A percentile compares a stretch with the other conserved stretches of the same genome.
phyloP scores from a whole-genome alignment of 2,329 filamentous ascomycete species.

The Aspergillus proliferans region DNA sequence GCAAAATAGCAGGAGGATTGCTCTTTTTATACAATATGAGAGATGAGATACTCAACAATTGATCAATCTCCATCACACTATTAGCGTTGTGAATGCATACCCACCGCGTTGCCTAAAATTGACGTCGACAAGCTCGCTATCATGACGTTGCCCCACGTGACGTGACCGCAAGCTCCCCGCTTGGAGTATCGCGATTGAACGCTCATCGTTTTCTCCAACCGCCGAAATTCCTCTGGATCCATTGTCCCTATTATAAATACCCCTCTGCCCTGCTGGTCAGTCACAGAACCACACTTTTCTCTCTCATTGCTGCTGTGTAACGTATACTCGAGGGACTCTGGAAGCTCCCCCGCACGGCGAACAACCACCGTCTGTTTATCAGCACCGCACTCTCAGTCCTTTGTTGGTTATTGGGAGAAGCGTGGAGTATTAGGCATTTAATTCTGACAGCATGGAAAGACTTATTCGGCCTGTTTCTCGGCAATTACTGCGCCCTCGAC shows the following conservation, averaged over 20 bases:
- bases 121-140: background rate
- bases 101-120: background rate
- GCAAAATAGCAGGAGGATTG: background rate
- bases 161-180: slow-evolving; percentile 12
- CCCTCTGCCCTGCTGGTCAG: background rate
- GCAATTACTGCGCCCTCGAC: slow-evolving; percentile 29
- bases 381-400: background rate
- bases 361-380: background rate
- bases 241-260: background rate
- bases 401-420: background rate
- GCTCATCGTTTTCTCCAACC: background rate
- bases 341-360: background rate
- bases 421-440: background rate
- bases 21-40: background rate
- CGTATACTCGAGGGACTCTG: background rate
- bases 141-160: slow-evolving; percentile 15
- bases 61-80: background rate
- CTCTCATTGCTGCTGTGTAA: background rate
- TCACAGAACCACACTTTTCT: background rate
- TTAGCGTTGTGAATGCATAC: background rate
- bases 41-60: background rate
- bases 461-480: slow-evolving; percentile 30
- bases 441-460: slow-evolving; percentile 23
- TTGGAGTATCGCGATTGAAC: background rate
- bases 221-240: slow-evolving; percentile 2